Evolutionary conservation across 371 early-diverging fungal genomes (phyloP), one percentile per base, ranked within the genome.

Genomic region (Syncephalastrum sp.): DNA sequence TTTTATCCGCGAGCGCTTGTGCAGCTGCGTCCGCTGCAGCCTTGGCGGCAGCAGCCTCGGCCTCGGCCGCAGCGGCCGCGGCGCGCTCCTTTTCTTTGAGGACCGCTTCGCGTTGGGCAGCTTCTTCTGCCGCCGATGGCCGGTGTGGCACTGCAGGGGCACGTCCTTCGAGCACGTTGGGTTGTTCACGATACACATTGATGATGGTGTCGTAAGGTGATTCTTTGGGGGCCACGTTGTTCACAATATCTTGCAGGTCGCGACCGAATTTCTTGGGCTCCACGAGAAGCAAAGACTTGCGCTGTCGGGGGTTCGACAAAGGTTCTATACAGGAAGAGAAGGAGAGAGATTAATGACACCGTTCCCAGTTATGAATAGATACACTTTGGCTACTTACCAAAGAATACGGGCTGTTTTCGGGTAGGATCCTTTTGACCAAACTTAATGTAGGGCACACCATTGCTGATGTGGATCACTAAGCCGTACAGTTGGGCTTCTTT

Each of bases 241-340:
- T 63, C 12, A 74, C 56, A 43, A 78, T 74, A 1, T 68, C 59
- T 10, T 29, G 33, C 24, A 65, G 67, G 0, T 63, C 53, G 13
- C 54, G 44, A 1, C 55, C 64, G 1, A 17, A 49, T 46, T 78
- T 78, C 38, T 78, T 78, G 0, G 70, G 70, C 23, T 78, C 78
- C 0, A 78, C 75, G 1, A 77, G 48, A 0, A 57, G 27, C 21
- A 60, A 15, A 0, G 75, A 74, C 15, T 53, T 58, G 19, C 47
- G 59, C 19, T 55, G 70, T 2, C 67, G 41, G 3, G 72, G 75
- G 5, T 72, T 69, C 0, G 78, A 74, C 4, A 72, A 45, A 4
- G 75, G 78, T 33, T 78, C 78, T 72, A 61, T 45, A 52, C n/a
- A 19, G 21, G 21, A 2, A 21, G 21, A 21, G 21, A 21, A 21